Evolutionary conservation across 2,329 filamentous ascomycete species (phyloP).

Genomic region (Tolypocladium cylindrosporum): DNA sequence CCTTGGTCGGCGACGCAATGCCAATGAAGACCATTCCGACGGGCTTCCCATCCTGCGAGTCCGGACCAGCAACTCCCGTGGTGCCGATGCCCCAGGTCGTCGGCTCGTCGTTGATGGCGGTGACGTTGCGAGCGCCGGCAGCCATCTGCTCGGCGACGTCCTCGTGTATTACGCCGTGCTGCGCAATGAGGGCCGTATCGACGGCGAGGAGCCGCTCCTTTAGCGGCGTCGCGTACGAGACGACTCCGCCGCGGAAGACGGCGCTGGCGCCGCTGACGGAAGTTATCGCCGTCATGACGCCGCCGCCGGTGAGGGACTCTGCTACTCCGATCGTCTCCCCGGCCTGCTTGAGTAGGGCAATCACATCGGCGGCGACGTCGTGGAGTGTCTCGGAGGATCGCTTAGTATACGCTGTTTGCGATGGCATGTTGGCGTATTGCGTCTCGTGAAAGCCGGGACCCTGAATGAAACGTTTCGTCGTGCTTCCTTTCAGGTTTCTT

Average conservation of each 20-base stretch:
- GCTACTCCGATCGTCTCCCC: constrained; percentile 18
- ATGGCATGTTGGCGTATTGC: neutral
- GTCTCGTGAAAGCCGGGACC: neutral
- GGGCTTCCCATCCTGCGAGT: neutral
- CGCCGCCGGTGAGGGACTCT: constrained; percentile 21
- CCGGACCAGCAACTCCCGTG: neutral
- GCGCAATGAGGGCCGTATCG: neutral
- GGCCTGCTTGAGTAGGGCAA: neutral
- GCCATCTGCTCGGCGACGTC: neutral
- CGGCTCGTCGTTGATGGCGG: neutral
- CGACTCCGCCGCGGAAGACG: constrained; percentile 21
- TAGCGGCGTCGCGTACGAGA: constrained; percentile 19
- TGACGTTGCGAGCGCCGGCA: neutral
- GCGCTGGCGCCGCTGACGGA: constrained; percentile 18
- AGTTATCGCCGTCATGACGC: constrained; percentile 19
- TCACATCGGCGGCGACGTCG: neutral
- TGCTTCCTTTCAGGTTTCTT: too few relatives aligned
- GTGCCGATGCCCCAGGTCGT: neutral
- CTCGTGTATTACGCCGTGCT: neutral
- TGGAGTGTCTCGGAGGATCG: neutral
- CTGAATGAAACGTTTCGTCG: too few relatives aligned
- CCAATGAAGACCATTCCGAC: neutral
- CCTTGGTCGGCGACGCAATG: neutral
- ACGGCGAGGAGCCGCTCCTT: constrained; percentile 16
- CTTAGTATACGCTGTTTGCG: neutral